Base-by-base conservation (phyloP, 352 stramenopile genomes). In the Phytopythium oedochilum region DNA sequence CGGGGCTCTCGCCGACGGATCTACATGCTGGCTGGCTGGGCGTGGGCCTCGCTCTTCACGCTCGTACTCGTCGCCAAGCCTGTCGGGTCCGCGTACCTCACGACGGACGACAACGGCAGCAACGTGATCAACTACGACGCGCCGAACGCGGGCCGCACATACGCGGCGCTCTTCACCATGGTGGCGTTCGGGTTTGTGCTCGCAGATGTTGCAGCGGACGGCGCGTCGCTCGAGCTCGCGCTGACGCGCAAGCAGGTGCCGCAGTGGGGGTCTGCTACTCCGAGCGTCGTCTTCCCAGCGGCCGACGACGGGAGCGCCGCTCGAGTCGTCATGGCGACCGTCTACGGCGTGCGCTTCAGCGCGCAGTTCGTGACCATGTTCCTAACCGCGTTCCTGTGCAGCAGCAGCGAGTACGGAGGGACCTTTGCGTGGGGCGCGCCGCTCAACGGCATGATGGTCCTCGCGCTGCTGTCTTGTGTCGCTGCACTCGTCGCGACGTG, bases 1-100 rank as follows among this genome's bases (percentile, higher is more conserved):
- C 67, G 67, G 45, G 66, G 67, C 3, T 70, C 63, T 0, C 66
- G 75, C 2, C 65, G 79, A 22, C 71, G 72, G 57, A 66, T 69
- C 10, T 86, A 86, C 51, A 67, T 88, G 32, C 59, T 83, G 49
- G 48, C 63, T 26, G 78, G 76, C 3, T 91, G 81, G 81, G 51
- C 32, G 14, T 50, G 80, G 31, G 79, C 67, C 28, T 44, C 74
- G 25, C 28, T 86, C 17, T 83, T 79, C 34, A 66, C 75, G 18
- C 66, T 88, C 11, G 44, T 81, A 5, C 46, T 81, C 10, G 59
- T 55, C 2, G 61, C 72, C 9, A 45, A 75, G 20, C 66, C 68
- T 3, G 61, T 63, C 1, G 63, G 75, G 29, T 66, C 53, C 2
- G 64, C 80, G 10, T 90, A 83, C 29, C 50, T 79, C 8, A 68